Evolutionary conservation across 257 asterid genomes (phyloP).

Genomic region (Nicotiana obtusifolia): DNA sequence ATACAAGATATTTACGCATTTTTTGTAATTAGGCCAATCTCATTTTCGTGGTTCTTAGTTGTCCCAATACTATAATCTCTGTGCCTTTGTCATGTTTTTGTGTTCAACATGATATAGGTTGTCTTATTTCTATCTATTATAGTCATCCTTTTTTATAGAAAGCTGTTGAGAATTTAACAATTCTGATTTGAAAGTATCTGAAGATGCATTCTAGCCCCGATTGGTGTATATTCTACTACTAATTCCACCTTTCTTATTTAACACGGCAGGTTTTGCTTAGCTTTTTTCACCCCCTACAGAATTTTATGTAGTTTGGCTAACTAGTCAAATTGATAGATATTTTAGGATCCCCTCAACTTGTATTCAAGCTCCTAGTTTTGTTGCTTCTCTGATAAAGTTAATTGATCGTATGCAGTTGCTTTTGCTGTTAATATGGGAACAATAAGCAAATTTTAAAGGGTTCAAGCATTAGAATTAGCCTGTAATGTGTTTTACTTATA

Average conservation of each 20-base stretch:
- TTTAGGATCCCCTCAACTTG: neutral
- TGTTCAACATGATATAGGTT: neutral
- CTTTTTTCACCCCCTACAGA: neutral
- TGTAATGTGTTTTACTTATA: neutral
- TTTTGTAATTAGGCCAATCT: neutral
- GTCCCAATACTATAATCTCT: neutral
- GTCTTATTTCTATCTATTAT: neutral
- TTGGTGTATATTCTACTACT: neutral
- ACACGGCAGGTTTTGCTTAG: neutral
- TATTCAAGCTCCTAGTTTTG: neutral
- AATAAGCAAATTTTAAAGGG: neutral
- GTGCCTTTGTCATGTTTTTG: neutral
- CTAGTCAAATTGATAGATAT: neutral
- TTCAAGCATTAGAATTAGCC: neutral
- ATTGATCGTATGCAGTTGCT: neutral
- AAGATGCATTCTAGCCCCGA: neutral
- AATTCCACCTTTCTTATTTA: neutral
- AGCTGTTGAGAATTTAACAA: neutral
- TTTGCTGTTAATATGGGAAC: neutral
- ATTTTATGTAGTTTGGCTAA: neutral
- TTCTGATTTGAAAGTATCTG: neutral
- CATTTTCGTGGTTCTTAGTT: neutral
- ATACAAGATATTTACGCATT: neutral
- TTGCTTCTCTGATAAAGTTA: neutral
- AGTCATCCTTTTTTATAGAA: neutral